Base-by-base conservation (phyloP, 768 basidiomycete genomes). In the Termitomyces sp. region DNA sequence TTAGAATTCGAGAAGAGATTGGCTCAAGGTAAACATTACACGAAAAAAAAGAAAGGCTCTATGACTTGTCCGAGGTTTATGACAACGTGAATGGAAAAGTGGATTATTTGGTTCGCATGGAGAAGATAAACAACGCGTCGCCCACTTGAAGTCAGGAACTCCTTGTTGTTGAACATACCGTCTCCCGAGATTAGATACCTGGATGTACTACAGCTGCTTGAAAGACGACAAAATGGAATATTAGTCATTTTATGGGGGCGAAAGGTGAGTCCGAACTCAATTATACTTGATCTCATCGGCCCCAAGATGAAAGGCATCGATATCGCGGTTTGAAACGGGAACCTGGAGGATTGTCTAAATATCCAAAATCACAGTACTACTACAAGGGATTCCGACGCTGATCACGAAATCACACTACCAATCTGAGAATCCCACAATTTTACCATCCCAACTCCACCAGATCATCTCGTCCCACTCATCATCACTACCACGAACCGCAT, bases 391-490 rank as follows among this genome's bases (percentile, higher is more conserved):
- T 3, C n/a, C 2, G n/a, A 42, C n/a, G 21, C 41, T 42, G 41
- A 42, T 19, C 5, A 10, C 7, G 41, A 6, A 42, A 3, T 8
- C 27, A 27, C 11, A 17, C 23, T 43, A 81, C 80, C 81, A 82
- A 35, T 82, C 80, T 25, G 74, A 68, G 60, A 83, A 79, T 2
- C 82, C 82, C 12, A 73, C 71, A 52, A 84, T 65, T 59, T 78
- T 80, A 1, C 82, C 82, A 65, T 84, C 79, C 82, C 82, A 84
- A 53, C 74, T 80, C 82, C 82, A 84, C 82, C 82, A 84, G 44
- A 84, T 82, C 80, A 82, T 77, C 56, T 84, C 82, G 41, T 74
- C 68, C 44, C 67, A 68, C 55, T 79, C 77, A 8, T 73, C 72
- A 34, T 69, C 67, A 1, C 59, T 55, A 14, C 38, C 56, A 31